Evolutionary conservation across 129 eudicot genomes (phyloP).

Genomic region (Flaveria brownii): DNA sequence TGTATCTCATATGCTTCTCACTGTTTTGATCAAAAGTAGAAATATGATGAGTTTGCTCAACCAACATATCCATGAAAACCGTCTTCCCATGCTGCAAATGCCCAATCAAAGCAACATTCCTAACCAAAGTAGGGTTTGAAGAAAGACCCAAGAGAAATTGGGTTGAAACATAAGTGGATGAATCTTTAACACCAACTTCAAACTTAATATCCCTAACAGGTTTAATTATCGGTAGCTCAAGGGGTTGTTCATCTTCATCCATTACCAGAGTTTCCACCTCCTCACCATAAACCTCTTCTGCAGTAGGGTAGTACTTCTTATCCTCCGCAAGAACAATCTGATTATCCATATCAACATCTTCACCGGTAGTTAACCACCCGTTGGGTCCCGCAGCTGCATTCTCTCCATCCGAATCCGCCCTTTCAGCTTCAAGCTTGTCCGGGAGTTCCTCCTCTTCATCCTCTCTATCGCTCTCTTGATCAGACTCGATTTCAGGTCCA

Average conservation of each 20-base stretch:
- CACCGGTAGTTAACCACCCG: conserved; percentile 70
- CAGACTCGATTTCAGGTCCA: conserved; percentile 97
- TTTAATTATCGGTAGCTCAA: conserved; percentile 79
- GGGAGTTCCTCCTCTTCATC: conserved; percentile 71
- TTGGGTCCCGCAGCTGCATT: conserved; percentile 58
- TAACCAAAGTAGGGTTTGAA: conserved; percentile 78
- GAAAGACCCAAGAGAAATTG: conserved; percentile 84
- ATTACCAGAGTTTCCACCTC: conserved; percentile 95
- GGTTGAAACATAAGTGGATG: conserved; percentile 87
- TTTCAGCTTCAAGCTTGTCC: conserved; percentile 50
- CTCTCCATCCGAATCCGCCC: conserved; percentile 67
- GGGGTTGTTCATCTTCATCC: conserved; percentile 97
- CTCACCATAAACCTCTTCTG: conserved; percentile 97
- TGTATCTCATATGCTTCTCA: conserved; percentile 97
- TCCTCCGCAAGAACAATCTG: conserved; percentile 94
- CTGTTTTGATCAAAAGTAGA: conserved; percentile 84
- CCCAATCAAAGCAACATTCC: conserved; percentile 97
- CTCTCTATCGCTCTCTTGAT: conserved; percentile 76
- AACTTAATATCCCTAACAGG: conserved; percentile 86
- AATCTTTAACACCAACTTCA: conserved; percentile 85
- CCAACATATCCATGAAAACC: conserved; percentile 94
- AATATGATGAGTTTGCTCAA: conserved; percentile 89
- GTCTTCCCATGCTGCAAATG: conserved; percentile 91
- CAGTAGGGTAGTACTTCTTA: conserved; percentile 95
- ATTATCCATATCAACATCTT: conserved; percentile 81